Conservation (phyloP, 2,329 filamentous ascomycete genomes). For the Chlorencoelia australis region DNA sequence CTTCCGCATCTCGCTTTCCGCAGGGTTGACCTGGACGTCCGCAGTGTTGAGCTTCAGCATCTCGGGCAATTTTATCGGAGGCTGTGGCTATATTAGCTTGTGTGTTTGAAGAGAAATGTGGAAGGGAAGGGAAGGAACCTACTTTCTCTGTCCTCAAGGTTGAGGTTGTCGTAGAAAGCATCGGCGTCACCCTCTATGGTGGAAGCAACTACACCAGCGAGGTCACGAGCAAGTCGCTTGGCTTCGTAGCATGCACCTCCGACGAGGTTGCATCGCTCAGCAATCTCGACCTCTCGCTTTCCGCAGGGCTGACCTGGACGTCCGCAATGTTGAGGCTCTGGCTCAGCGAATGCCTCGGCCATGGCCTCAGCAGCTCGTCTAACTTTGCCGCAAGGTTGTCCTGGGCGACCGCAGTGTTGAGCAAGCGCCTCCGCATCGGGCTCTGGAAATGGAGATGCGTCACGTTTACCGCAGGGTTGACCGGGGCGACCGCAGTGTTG, state of each 20-base stretch:
- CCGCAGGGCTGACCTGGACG: slow-evolving; percentile 2
- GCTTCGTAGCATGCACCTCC: slow-evolving; percentile 10
- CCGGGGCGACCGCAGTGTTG: slow-evolving; percentile 5
- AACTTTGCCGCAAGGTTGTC: slow-evolving; percentile 5
- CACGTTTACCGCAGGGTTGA: slow-evolving; percentile 4
- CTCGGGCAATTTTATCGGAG: slow-evolving; percentile 6
- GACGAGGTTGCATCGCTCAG: slow-evolving; percentile 8
- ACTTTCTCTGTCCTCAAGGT: slow-evolving; percentile 5
- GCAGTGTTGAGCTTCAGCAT: slow-evolving; percentile 6
- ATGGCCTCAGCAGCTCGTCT: slow-evolving; percentile 7
- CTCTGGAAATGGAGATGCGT: not conserved
- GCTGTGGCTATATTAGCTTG: slow-evolving; percentile 1
- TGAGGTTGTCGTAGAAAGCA: slow-evolving; percentile 1
- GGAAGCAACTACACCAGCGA: slow-evolving; percentile 4
- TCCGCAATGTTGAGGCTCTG: slow-evolving; percentile 1
- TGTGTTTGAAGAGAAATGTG: not conserved
- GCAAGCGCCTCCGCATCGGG: slow-evolving; percentile 1
- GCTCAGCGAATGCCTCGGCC: slow-evolving; percentile 4
- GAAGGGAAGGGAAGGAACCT: not conserved
- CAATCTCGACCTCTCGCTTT: slow-evolving; percentile 1
- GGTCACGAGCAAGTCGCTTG: slow-evolving; percentile 8
- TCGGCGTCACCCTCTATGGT: not conserved
- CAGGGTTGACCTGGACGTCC: slow-evolving; percentile 7
- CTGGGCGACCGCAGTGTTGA: slow-evolving; percentile 1
- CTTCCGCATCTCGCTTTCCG: not conserved